These are phyloP conservation scores for Aspergillus bertholletiae DNA, from an alignment of 495 filamentous ascomycete genomes.

Conservation along the genomic window DNA sequence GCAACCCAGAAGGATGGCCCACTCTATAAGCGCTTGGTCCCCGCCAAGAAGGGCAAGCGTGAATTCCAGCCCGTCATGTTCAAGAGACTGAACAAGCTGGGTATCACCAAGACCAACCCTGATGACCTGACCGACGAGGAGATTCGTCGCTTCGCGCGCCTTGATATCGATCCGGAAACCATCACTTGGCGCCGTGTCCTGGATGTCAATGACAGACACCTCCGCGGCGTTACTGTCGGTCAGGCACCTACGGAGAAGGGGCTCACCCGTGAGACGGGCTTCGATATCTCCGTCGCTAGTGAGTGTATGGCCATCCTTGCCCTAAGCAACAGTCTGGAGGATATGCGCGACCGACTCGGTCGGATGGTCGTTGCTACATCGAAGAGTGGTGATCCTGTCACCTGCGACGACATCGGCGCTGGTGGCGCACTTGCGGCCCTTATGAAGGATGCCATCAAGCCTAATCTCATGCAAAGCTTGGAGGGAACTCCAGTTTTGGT, in stretches of 20 bases:
- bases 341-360: conserved; percentile 92
- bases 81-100: conserved; percentile 86
- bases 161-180: conserved; percentile 94
- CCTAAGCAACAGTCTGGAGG: conserved; percentile 77
- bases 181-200: conserved; percentile 96
- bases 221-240: conserved; percentile 83
- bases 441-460: conserved; percentile 98
- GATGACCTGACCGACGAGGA: conserved; percentile 88
- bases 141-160: conserved; percentile 77
- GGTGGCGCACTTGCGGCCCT: conserved; percentile 90
- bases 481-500: conserved; percentile 97
- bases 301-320: conserved; percentile 99
- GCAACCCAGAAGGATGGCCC: conserved; percentile 86
- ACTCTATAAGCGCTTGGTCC: conserved; percentile 85
- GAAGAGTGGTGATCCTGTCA: conserved; percentile 80
- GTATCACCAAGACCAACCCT: conserved; percentile 91
- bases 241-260: conserved; percentile 89
- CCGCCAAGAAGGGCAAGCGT: conserved; percentile 83
- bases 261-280: conserved; percentile 76
- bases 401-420: conserved; percentile 90
- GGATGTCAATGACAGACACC: conserved; percentile 94
- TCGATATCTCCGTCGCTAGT: conserved; percentile 95
- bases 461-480: conserved; percentile 96
- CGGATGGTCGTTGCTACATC: conserved; percentile 96
- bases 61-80: conserved; percentile 88